Percentiles rank a stretch among this genome's conserved stretches.
Evolutionary conservation across 352 stramenopile species (phyloP).

Genomic region (Elongisporangium undulatum): DNA sequence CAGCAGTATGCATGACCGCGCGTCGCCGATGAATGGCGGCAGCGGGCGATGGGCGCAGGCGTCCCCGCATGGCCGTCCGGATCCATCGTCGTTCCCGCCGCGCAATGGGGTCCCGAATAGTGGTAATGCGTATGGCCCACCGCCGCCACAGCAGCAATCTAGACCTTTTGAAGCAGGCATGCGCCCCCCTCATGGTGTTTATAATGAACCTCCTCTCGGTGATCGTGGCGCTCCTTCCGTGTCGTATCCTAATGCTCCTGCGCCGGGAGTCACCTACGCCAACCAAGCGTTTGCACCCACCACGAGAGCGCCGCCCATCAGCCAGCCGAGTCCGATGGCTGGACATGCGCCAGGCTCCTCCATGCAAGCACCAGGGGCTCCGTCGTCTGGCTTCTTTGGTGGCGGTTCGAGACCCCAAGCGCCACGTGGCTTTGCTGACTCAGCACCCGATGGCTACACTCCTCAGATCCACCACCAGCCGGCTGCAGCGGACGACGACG

Average conservation of each 20-base stretch:
- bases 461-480: slow-evolving; percentile 3
- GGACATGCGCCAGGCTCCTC: neutral
- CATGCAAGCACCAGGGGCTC: slow-evolving; percentile 12
- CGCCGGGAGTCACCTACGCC: slow-evolving; percentile 2
- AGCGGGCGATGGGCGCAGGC: neutral
- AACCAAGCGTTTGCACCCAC: slow-evolving; percentile 6
- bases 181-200: slow-evolving; percentile 31
- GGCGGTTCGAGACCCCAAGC: slow-evolving; percentile 15
- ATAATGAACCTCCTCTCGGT: slow-evolving; percentile 63
- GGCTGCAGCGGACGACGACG: slow-evolving; percentile 49
- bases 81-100: neutral
- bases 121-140: slow-evolving; percentile 21
- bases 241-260: slow-evolving; percentile 39
- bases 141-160: slow-evolving; percentile 38
- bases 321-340: slow-evolving; percentile 4
- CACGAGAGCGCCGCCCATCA: slow-evolving; percentile 11
- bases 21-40: neutral
- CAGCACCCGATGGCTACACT: neutral
- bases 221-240: slow-evolving; percentile 39
- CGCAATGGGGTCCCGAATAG: slow-evolving; percentile 6
- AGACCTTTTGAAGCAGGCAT: slow-evolving; percentile 46
- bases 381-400: slow-evolving; percentile 14
- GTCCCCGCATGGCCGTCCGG: neutral
- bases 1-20: slow-evolving; percentile 13
- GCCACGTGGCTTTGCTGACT: neutral